Conservation (phyloP, 805 yeast species). For the Zygosaccharomyces bailii region DNA sequence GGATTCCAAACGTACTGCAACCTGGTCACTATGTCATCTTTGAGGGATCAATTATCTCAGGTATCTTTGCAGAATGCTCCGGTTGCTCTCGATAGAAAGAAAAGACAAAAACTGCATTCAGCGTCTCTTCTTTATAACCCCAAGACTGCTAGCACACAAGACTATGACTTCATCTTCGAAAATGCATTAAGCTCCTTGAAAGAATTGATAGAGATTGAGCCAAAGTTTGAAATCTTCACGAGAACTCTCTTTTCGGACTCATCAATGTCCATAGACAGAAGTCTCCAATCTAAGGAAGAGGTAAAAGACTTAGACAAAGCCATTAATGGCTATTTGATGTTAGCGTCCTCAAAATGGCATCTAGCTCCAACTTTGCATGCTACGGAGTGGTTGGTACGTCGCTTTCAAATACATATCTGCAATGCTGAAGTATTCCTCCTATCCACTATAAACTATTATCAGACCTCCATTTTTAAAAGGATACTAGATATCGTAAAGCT, state of each 20-base stretch:
- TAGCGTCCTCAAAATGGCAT: constrained; percentile 73
- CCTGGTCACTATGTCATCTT: constrained; percentile 46
- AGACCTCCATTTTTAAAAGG: constrained; percentile 67
- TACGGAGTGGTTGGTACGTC: constrained; percentile 90
- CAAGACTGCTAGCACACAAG: constrained; percentile 89
- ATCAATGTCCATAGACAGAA: constrained; percentile 74
- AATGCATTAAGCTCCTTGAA: constrained; percentile 72
- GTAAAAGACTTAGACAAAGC: constrained; percentile 70
- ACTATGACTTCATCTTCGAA: constrained; percentile 74
- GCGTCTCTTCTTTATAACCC: constrained; percentile 85
- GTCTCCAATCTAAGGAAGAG: constrained; percentile 75
- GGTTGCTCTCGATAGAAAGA: constrained; percentile 79
- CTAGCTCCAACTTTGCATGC: constrained; percentile 75
- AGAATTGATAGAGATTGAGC: constrained; percentile 67
- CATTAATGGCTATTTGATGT: constrained; percentile 65
- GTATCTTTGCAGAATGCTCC: constrained; percentile 64
- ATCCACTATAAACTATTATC: constrained; percentile 77
- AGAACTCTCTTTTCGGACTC: constrained; percentile 78
- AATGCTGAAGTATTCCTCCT: constrained; percentile 71
- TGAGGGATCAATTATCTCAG: constrained; percentile 77
- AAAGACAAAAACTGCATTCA: constrained; percentile 81
- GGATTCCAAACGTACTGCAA: neutral
- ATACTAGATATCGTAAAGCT: constrained; percentile 68
- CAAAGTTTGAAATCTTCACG: constrained; percentile 67
- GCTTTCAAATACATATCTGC: constrained; percentile 79